Evolutionary conservation across 352 stramenopile species (phyloP).

Genomic region (Achlya hypogyna): DNA sequence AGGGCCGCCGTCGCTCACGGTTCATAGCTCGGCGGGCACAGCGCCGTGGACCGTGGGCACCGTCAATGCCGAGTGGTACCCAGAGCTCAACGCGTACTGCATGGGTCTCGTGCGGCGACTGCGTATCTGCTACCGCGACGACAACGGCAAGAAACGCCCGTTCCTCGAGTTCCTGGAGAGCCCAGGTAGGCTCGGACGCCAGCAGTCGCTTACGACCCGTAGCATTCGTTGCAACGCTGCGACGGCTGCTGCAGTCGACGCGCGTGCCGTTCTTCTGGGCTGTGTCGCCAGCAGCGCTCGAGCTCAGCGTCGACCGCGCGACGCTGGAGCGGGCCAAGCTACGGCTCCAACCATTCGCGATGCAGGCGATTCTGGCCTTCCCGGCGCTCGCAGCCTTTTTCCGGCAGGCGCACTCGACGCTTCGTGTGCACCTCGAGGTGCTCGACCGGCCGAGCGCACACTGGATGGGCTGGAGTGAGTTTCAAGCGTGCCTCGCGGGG

Average conservation of each 20-base stretch:
- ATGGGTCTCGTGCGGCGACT: not conserved
- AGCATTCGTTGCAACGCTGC: constrained; percentile 12
- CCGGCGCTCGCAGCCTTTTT: constrained; percentile 8
- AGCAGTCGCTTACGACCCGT: not conserved
- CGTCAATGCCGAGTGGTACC: constrained; percentile 11
- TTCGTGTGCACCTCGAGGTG: constrained; percentile 17
- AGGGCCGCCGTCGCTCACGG: too few species aligned
- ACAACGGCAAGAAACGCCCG: constrained; percentile 11
- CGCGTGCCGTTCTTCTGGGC: constrained; percentile 18
- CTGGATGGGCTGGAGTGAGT: constrained; percentile 14
- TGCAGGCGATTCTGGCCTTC: constrained; percentile 5
- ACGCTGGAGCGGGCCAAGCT: constrained; percentile 4
- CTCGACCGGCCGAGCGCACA: not conserved
- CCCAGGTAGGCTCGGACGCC: not conserved
- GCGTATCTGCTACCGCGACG: constrained; percentile 1
- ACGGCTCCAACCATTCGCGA: constrained; percentile 6
- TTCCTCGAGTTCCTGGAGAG: constrained; percentile 16
- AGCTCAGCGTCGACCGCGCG: constrained; percentile 14
- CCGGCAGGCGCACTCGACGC: constrained; percentile 1
- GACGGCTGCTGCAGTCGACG: not conserved
- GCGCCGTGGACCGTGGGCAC: not conserved
- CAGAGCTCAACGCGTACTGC: constrained; percentile 11
- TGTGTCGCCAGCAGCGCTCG: not conserved
- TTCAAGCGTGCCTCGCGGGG: constrained; percentile 15
- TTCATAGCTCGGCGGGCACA: not conserved